Percentiles rank a stretch among this genome's conserved stretches.
Evolutionary conservation across 2,329 filamentous ascomycete species (phyloP).

Genomic region (Trichoderma simmonsii): DNA sequence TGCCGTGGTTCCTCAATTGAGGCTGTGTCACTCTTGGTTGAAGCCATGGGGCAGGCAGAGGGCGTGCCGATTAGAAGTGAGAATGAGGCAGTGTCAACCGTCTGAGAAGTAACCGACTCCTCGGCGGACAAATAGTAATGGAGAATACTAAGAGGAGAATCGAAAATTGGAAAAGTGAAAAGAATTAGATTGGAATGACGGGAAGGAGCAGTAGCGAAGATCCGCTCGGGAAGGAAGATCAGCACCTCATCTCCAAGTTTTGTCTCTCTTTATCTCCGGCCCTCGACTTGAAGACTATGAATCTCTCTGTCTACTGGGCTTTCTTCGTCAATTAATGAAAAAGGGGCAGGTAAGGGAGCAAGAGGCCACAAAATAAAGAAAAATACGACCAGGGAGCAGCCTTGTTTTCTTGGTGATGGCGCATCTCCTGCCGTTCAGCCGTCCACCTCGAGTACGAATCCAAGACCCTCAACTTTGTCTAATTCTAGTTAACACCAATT

Average conservation of each 20-base stretch:
- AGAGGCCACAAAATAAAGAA: neutral
- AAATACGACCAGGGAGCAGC: neutral
- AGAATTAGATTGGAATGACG: neutral
- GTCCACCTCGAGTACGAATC: neutral
- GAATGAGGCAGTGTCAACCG: slow-evolving; percentile 11
- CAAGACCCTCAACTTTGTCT: neutral
- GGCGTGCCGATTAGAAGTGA: neutral
- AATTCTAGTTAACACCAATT: neutral
- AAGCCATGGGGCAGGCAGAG: slow-evolving; percentile 5
- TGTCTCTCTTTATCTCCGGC: neutral
- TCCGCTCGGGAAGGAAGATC: neutral
- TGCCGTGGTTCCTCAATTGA: slow-evolving; percentile 9
- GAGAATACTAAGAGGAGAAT: neutral
- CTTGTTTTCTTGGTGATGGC: neutral
- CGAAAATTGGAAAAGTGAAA: neutral
- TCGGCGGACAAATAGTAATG: neutral
- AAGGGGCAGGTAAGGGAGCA: neutral
- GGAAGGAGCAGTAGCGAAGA: neutral
- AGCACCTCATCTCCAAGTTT: neutral
- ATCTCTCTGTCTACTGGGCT: neutral
- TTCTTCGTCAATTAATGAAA: neutral
- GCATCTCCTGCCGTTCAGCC: slow-evolving; percentile 3
- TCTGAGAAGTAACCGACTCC: neutral
- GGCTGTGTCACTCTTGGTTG: slow-evolving; percentile 15
- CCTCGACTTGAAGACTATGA: neutral